Percentiles rank a stretch among this genome's conserved stretches.
phyloP scores from a whole-genome alignment of 345 rosid species.

The Aquilaria sinensis region DNA sequence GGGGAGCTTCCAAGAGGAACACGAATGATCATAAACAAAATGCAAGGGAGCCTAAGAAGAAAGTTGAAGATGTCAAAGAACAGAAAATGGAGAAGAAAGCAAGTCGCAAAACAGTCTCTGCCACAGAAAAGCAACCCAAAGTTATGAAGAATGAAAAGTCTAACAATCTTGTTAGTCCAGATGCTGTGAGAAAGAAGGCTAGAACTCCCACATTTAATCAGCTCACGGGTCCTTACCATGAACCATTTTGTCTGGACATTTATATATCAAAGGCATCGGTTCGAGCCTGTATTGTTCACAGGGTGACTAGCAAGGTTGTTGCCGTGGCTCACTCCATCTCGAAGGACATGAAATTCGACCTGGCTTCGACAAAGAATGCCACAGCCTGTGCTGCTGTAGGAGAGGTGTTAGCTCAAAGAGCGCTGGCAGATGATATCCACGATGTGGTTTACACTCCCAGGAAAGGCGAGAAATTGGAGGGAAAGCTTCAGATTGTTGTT shows the following conservation, averaged over 20 bases:
- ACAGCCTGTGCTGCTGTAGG: slow-evolving; percentile 72
- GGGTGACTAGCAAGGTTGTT: slow-evolving; percentile 85
- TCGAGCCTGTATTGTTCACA: slow-evolving; percentile 74
- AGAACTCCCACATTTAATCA: slow-evolving; percentile 77
- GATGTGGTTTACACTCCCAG: slow-evolving; percentile 71
- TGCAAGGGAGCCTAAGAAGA: slow-evolving; percentile 21
- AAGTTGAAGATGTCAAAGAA: slow-evolving; percentile 23
- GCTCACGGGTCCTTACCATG: slow-evolving; percentile 77
- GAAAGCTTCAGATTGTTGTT: slow-evolving; percentile 78
- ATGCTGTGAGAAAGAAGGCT: slow-evolving; percentile 33
- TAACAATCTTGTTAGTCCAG: slow-evolving; percentile 4
- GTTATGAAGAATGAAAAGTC: slow-evolving; percentile 11
- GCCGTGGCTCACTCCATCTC: slow-evolving; percentile 88
- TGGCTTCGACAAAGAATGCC: slow-evolving; percentile 63
- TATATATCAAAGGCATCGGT: slow-evolving; percentile 76
- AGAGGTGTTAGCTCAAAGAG: slow-evolving; percentile 66
- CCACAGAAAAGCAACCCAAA: slow-evolving; percentile 14
- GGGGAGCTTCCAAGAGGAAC: slow-evolving; percentile 29
- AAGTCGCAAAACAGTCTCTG: background rate
- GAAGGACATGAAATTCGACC: slow-evolving; percentile 77
- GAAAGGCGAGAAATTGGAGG: slow-evolving; percentile 69
- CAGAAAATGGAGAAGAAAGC: slow-evolving; percentile 23
- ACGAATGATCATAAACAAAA: slow-evolving; percentile 30
- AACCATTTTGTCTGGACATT: slow-evolving; percentile 84
- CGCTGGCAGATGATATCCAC: slow-evolving; percentile 71